Conservation (phyloP, 148 eudicot species). For the Simmondsia chinensis region DNA sequence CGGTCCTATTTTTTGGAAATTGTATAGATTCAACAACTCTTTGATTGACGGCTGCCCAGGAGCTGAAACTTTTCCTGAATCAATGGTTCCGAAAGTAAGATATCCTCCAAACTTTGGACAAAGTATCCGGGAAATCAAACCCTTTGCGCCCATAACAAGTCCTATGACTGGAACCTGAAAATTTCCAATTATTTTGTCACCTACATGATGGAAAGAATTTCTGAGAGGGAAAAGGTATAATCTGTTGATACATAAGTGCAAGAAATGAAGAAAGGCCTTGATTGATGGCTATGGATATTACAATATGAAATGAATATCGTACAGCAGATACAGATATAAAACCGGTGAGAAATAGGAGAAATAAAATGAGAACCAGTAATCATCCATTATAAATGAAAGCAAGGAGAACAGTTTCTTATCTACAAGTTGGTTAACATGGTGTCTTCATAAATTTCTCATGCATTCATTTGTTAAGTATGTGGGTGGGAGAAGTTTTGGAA, state of each 20-base stretch:
- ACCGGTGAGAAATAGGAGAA: too few relatives aligned
- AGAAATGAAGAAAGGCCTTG: too few relatives aligned
- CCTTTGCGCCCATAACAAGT: slow-evolving; percentile 71
- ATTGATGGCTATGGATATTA: too few relatives aligned
- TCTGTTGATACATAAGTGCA: background rate
- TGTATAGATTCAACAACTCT: slow-evolving; percentile 55
- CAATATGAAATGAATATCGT: too few relatives aligned
- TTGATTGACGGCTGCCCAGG: slow-evolving; percentile 72
- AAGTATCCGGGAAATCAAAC: slow-evolving; percentile 58
- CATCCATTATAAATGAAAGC: too few relatives aligned
- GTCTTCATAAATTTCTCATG: too few relatives aligned
- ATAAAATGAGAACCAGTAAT: too few relatives aligned
- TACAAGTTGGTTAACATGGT: too few relatives aligned
- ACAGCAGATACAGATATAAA: too few relatives aligned
- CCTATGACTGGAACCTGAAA: slow-evolving; percentile 66
- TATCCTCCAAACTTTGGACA: slow-evolving; percentile 75
- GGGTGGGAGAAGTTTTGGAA: too few relatives aligned
- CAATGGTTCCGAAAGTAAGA: slow-evolving; percentile 64
- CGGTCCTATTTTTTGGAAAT: slow-evolving; percentile 47
- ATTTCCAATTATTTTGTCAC: background rate
- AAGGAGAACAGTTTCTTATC: too few relatives aligned
- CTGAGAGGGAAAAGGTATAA: background rate
- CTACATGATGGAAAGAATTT: background rate
- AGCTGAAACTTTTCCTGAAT: slow-evolving; percentile 51
- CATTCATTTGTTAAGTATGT: too few relatives aligned